Evolutionary conservation across 345 rosid genomes (phyloP), one percentile per base, ranked within the genome.

Genomic region (Salix exigua): DNA sequence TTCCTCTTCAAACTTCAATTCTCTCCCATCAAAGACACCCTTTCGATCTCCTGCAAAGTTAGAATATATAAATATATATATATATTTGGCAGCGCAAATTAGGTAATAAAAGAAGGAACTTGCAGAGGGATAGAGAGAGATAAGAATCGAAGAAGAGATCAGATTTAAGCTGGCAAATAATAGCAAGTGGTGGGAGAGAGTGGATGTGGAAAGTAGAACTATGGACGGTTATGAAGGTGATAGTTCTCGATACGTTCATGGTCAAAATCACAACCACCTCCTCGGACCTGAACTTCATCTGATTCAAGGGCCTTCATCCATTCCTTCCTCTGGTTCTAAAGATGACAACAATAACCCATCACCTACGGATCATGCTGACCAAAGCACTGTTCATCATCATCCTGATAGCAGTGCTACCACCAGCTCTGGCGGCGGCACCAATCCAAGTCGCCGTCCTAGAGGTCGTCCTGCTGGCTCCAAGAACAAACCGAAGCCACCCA

Each of bases 401-500:
- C 33, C 38, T 18, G 68, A 71, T 38, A 73, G 60, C 63, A 68
- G n/a, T n/a, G n/a, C 66, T 28, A 65, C 81, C 1, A 68, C 64
- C 18, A 65, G 46, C 46, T 26, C 73, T 44, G 72, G 75, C 42
- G 67, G 50, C 21, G 71, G 75, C 37, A 44, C 75, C 10, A 80
- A 73, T 19, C 92, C 75, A 4, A 80, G 75, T 17, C 91, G 90
- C 74, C 91, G 97, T 25, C 97, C 92, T 14, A 87, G 97, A 40
- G 97, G 97, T 42, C 90, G 97, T 37, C 97, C 89, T n/a, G n/a
- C n/a, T n/a, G n/a, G n/a, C n/a, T n/a, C n/a, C n/a, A n/a, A n/a
- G n/a, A n/a, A n/a, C n/a, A 90, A 89, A 64, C 83, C 91, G 0
- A 92, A 85, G 76, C 91, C 97, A 2, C 97, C 97, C 11, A 87